These are phyloP conservation scores for Casuarina equisetifolia DNA, from an alignment of 306 rosid genomes.

Conservation along the genomic window DNA sequence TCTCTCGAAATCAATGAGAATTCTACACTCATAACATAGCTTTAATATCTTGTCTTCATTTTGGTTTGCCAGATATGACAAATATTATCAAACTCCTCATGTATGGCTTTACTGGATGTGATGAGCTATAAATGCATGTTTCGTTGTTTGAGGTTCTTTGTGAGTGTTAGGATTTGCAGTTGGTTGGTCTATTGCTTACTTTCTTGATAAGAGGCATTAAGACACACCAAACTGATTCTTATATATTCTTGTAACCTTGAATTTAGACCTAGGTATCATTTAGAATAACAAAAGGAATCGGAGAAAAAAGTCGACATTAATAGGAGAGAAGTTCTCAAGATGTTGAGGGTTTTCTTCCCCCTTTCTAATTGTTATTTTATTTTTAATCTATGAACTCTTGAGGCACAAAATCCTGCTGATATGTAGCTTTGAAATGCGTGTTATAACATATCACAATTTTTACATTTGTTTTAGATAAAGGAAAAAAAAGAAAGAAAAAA, in stretches of 20 bases:
- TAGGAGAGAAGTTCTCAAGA: not conserved
- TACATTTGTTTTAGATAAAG: not conserved
- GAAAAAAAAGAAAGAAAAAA: too few relatives aligned
- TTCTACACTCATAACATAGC: not conserved
- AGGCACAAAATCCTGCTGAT: not conserved
- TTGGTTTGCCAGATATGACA: constrained; percentile 70
- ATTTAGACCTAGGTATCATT: not conserved
- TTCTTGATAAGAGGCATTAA: not conserved
- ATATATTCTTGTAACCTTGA: not conserved
- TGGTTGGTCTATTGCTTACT: not conserved
- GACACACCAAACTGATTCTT: not conserved
- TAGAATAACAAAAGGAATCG: not conserved
- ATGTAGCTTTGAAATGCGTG: not conserved
- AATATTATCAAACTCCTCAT: constrained; percentile 97
- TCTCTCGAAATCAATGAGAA: not conserved
- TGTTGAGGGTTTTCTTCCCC: not conserved
- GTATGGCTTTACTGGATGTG: constrained; percentile 98
- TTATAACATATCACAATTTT: not conserved
- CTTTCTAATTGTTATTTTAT: not conserved
- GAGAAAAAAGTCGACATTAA: not conserved
- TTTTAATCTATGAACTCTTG: not conserved
- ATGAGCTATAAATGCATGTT: constrained; percentile 57
- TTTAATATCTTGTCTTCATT: not conserved
- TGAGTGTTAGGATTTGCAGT: not conserved
- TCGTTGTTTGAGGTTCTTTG: not conserved